Base-by-base conservation (phyloP, 1,284 basidiomycete genomes). In the Tilletia setariae region DNA sequence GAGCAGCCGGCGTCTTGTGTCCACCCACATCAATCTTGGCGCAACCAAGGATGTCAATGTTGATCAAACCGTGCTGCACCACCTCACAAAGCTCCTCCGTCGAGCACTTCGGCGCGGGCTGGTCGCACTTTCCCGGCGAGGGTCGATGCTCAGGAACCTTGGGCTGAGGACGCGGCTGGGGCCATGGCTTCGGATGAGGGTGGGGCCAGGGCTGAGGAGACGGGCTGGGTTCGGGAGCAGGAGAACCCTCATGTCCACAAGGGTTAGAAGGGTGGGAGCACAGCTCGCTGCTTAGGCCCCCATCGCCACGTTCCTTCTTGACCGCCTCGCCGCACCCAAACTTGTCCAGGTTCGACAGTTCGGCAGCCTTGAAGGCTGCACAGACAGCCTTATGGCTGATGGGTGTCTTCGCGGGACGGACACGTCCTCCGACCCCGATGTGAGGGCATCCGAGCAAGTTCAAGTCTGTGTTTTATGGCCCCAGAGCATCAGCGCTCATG, bases 31-130 rank as follows among this genome's bases (percentile, higher is more conserved):
- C 9, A 15, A 61, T 21, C 28, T 21, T 25, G 28, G 56, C 28
- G 15, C 56, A 61, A 32, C 56, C 56, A 1, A 61, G 56, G 28
- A 61, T 35, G 28, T 61, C 56, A 30, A 61, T 61, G 56, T 61
- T 61, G 56, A 61, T 61, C 56, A 61, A n/a, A 1, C 56, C 56
- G 25, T 40, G 19, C 56, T 61, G 56, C 13, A 61, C 19, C 28
- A 61, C 56, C 56, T 32, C 19, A 30, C 56, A 61, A 16, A 61
- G 28, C 32, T 61, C 56, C 56, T 61, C 32, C 15, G 32, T 32
- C 8, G 56, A 61, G 56, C 56, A 61, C 15, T 40, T 40, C 35
- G 35, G 35, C 4, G 35, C 35, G 11, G 35, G 11, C 11, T 40
- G 35, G 35, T 40, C 6, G 35, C 6, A 40, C n/a, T n/a, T n/a